Conservation (phyloP, 352 stramenopile genomes). For the Globisporangium mamillatum region DNA sequence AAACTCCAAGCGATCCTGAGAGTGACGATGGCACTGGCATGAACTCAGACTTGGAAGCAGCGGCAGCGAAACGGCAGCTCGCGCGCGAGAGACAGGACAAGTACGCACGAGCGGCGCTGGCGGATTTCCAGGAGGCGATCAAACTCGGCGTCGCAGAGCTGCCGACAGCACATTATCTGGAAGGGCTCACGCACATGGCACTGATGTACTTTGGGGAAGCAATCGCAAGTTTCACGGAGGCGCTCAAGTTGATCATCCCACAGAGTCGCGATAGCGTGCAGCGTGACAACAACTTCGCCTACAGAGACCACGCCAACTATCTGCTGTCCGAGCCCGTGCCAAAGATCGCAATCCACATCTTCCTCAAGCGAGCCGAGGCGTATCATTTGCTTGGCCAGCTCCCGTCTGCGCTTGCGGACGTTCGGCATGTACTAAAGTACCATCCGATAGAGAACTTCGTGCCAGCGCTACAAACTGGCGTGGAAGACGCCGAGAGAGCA, state of each 20-base stretch:
- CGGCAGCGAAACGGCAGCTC: slow-evolving; percentile 14
- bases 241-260: slow-evolving; percentile 24
- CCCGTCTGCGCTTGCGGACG: slow-evolving; percentile 37
- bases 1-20: slow-evolving; percentile 13
- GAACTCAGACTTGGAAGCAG: not conserved
- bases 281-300: slow-evolving; percentile 13
- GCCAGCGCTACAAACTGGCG: not conserved
- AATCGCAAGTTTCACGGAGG: slow-evolving; percentile 42
- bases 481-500: slow-evolving; percentile 19
- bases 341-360: slow-evolving; percentile 29
- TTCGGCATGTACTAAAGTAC: slow-evolving; percentile 31
- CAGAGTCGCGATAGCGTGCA: slow-evolving; percentile 11
- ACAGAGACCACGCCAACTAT: slow-evolving; percentile 10
- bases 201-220: slow-evolving; percentile 30
- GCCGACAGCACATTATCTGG: slow-evolving; percentile 32
- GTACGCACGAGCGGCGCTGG: slow-evolving; percentile 21
- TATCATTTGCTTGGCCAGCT: slow-evolving; percentile 46
- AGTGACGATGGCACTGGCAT: not conserved
- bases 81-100: slow-evolving; percentile 16
- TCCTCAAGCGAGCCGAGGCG: slow-evolving; percentile 44
- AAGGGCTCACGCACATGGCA: slow-evolving; percentile 38
- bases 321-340: slow-evolving; percentile 19
- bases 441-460: slow-evolving; percentile 23
- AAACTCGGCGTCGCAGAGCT: slow-evolving; percentile 19
- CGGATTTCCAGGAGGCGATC: slow-evolving; percentile 35